Percentiles rank a stretch among this genome's conserved stretches.
phyloP scores from a whole-genome alignment of 345 rosid species.

The Aegle marmelos region DNA sequence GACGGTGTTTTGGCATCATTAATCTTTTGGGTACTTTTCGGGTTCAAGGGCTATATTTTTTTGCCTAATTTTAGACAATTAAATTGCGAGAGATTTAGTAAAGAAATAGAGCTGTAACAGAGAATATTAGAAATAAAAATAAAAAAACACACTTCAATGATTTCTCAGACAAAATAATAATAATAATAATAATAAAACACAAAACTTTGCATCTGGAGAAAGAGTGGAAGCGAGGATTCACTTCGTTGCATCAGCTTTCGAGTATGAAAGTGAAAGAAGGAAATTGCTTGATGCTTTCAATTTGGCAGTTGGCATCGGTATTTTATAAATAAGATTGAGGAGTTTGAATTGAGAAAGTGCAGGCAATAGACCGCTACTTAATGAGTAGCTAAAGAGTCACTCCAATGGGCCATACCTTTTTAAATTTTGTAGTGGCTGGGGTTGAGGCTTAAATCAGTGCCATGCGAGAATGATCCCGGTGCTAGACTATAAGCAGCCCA shows the following conservation, averaged over 20 bases:
- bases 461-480: no score
- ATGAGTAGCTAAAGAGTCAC: no score
- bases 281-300: not conserved
- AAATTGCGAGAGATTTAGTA: not conserved
- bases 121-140: not conserved
- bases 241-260: not conserved
- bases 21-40: not conserved
- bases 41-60: not conserved
- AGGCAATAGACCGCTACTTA: not conserved
- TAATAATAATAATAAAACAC: no score
- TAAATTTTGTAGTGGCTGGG: no score
- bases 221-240: constrained; percentile 11
- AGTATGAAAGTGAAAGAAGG: not conserved
- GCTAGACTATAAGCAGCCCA: no score
- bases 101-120: not conserved
- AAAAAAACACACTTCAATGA: no score
- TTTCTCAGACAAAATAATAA: no score
- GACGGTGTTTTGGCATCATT: not conserved
- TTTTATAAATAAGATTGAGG: not conserved
- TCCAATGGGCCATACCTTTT: not conserved
- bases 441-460: no score
- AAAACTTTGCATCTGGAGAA: not conserved
- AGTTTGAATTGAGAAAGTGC: not conserved
- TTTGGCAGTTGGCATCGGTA: not conserved
- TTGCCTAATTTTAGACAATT: not conserved